Evolutionary conservation across 495 filamentous ascomycete species (phyloP).

Genomic region (Entonaema liquescens): DNA sequence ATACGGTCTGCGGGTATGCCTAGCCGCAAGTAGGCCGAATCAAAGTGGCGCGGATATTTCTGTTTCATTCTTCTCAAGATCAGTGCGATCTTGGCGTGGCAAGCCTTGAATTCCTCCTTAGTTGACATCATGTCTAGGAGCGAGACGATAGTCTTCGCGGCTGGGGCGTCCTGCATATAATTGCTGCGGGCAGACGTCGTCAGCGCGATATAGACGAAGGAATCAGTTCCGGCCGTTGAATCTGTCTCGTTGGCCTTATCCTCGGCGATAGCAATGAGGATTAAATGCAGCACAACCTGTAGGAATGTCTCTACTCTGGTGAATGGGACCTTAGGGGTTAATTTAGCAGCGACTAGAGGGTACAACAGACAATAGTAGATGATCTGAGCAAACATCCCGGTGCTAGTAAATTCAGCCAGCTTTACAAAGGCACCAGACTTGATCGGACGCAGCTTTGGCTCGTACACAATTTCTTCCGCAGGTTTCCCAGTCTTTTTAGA

Average conservation of each 20-base stretch:
- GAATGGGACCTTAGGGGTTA: constrained; percentile 74
- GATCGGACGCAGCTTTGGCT: constrained; percentile 85
- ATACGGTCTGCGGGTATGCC: constrained; percentile 63
- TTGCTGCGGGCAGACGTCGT: constrained; percentile 66
- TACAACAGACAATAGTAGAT: constrained; percentile 89
- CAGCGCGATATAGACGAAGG: constrained; percentile 76
- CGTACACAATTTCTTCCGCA: constrained; percentile 87
- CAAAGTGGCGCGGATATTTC: constrained; percentile 75
- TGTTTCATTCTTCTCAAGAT: constrained; percentile 89
- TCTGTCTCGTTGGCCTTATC: constrained; percentile 70
- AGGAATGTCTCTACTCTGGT: constrained; percentile 91
- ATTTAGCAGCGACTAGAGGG: constrained; percentile 67
- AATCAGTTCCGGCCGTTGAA: constrained; percentile 52
- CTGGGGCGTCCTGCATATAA: constrained; percentile 57
- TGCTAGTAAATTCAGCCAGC: constrained; percentile 79
- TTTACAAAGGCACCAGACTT: constrained; percentile 76
- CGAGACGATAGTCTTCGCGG: constrained; percentile 73
- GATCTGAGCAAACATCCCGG: constrained; percentile 87
- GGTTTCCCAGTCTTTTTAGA: constrained; percentile 87
- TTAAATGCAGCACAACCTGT: constrained; percentile 87
- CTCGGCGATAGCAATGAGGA: constrained; percentile 83
- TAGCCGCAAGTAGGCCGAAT: constrained; percentile 62
- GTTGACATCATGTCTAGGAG: constrained; percentile 77
- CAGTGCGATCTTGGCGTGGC: constrained; percentile 83
- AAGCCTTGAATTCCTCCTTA: constrained; percentile 77